Percentiles rank a stretch among this genome's conserved stretches.
Evolutionary conservation across 1,284 basidiomycete genomes (phyloP).

Genomic region (Apiotrichum veenhuisii): DNA sequence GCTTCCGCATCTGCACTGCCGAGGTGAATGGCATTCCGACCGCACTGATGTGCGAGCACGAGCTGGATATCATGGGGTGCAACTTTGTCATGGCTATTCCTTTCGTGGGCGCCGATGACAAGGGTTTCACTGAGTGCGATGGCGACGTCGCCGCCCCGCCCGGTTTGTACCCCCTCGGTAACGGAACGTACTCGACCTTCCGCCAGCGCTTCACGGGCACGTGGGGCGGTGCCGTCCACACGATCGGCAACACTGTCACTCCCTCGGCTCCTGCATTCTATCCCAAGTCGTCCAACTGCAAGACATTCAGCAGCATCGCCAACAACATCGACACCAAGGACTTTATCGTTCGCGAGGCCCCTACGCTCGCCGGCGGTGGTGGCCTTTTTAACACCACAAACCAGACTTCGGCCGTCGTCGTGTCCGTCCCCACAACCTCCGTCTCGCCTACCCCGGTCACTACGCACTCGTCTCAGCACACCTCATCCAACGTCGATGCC

Average conservation of each 20-base stretch:
- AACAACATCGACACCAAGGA: slow-evolving; percentile 41
- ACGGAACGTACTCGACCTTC: slow-evolving; percentile 46
- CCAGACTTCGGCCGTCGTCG: neutral
- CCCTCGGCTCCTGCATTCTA: slow-evolving; percentile 34
- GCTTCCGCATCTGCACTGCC: slow-evolving; percentile 48
- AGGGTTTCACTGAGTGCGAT: slow-evolving; percentile 43
- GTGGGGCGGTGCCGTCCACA: slow-evolving; percentile 24
- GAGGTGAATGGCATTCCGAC: slow-evolving; percentile 31
- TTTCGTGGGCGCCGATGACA: slow-evolving; percentile 38
- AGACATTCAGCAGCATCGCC: slow-evolving; percentile 46
- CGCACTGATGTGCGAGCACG: slow-evolving; percentile 41
- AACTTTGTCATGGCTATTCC: slow-evolving; percentile 47
- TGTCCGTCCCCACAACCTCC: neutral
- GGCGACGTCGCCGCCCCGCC: slow-evolving; percentile 46
- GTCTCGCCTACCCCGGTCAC: neutral
- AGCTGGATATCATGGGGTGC: slow-evolving; percentile 48
- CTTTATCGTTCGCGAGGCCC: slow-evolving; percentile 36
- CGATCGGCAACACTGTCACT: slow-evolving; percentile 42
- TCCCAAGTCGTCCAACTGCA: slow-evolving; percentile 48
- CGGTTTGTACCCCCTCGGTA: slow-evolving; percentile 42
- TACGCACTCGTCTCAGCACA: no score
- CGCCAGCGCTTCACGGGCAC: slow-evolving; percentile 48
- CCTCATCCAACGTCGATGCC: no score
- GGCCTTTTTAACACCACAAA: neutral
- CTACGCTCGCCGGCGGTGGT: slow-evolving; percentile 26